Evolutionary conservation across 2,329 filamentous ascomycete genomes (phyloP), one percentile per base, ranked within the genome.

Genomic region (Claviceps citrina): DNA sequence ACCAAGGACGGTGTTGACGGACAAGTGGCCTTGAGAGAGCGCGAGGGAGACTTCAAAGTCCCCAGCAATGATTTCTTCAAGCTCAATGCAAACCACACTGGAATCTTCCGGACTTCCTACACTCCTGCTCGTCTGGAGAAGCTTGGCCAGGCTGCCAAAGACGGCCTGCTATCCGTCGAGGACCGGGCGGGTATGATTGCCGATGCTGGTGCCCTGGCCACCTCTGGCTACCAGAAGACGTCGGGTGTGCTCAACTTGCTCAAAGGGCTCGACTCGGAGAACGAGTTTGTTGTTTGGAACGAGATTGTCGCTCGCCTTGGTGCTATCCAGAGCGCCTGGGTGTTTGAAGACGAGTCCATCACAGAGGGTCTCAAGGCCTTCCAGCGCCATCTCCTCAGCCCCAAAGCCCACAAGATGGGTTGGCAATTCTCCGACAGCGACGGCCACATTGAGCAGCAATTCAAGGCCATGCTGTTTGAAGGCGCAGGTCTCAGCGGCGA

Each of bases 181-280:
- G 89, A 96, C 57, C 78, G 89, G 44, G 84, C 89, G 36, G 89
- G 89, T 54, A 93, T 96, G 82, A 84, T 93, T 57, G 82, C 84
- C 25, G 89, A 96, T 60, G 86, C 89, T 4, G 86, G 85, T 50
- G 85, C 89, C 24, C 70, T 96, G 49, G 84, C 89, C 39, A 75
- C 83, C 27, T 91, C 87, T 36, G 89, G 89, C 25, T 93, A 93
- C 59, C 84, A 93, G 59, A 93, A 84, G 68, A 94, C 89, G 0
- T 93, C 87, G 13, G 86, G 85, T 10, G 72, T 94, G 39, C 64
- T 96, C 32, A 86, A 81, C 40, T 70, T 96, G 12, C 70, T 96
- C 40, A 83, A 93, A 58, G 79, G 82, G 37, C 91, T 96, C 55
- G 75, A 79, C 53, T 70, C 77, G 2, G 89, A 96, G 64, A 68